Percentiles rank a stretch among this genome's conserved stretches.
These are phyloP conservation scores for Aspergillus sp. DNA, from an alignment of 2,329 filamentous ascomycete genomes.

Conservation along the genomic window DNA sequence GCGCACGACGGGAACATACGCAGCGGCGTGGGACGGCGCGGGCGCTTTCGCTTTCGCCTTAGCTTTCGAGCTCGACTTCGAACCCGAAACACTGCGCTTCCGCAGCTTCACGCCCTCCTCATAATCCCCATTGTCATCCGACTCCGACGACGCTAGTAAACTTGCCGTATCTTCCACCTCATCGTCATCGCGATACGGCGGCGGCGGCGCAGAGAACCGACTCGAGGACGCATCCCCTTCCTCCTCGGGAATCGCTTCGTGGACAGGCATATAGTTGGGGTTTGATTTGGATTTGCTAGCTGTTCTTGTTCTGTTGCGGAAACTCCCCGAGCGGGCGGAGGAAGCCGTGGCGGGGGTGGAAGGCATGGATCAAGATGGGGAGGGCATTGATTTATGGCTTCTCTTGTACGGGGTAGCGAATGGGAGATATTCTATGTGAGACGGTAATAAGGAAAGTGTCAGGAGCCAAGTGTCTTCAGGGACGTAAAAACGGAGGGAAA, in stretches of 20 bases:
- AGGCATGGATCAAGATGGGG: background rate
- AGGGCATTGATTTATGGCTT: background rate
- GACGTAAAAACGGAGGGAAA: background rate
- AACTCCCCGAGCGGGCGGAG: constrained; percentile 3
- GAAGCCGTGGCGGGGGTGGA: constrained; percentile 1
- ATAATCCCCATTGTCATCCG: background rate
- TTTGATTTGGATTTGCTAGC: constrained; percentile 1
- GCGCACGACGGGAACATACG: constrained; percentile 10
- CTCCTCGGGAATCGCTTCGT: constrained; percentile 15
- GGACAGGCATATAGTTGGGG: constrained; percentile 8
- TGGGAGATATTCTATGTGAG: too few species aligned
- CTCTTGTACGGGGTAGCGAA: too few species aligned
- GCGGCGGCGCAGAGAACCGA: background rate
- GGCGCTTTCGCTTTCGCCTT: constrained; percentile 7
- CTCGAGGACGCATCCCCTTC: background rate
- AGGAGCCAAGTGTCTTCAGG: background rate
- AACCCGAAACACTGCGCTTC: background rate
- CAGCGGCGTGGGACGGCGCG: constrained; percentile 1
- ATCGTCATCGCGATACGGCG: constrained; percentile 4
- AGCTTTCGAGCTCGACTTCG: constrained; percentile 8
- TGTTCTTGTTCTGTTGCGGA: background rate
- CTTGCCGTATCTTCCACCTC: constrained; percentile 4
- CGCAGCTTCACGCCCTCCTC: background rate
- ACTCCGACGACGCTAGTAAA: background rate
- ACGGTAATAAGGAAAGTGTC: background rate